phyloP scores from a whole-genome alignment of 345 rosid genomes.

The Moringa oleifera region DNA sequence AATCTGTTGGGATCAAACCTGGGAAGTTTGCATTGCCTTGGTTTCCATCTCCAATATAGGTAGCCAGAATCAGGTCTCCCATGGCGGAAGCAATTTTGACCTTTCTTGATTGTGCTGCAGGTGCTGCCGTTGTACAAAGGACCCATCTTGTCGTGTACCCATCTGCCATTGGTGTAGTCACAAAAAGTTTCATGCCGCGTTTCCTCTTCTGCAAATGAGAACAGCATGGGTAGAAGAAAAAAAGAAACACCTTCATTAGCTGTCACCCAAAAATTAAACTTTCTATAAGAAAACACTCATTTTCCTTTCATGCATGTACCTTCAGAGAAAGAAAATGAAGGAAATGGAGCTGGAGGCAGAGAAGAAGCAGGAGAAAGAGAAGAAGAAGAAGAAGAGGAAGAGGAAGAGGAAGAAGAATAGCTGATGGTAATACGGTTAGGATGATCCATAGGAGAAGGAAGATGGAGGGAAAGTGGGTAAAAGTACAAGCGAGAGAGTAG shows the following conservation, averaged over 20 bases:
- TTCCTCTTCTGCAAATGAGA: conserved; percentile 38
- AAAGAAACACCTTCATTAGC: neutral
- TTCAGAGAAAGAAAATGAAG: conserved; percentile 12
- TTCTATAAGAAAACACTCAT: neutral
- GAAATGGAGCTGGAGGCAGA: too few relatives aligned
- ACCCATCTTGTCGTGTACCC: conserved; percentile 65
- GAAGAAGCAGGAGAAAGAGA: neutral
- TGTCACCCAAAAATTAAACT: neutral
- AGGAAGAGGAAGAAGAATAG: conserved; percentile 18
- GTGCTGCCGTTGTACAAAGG: conserved; percentile 75
- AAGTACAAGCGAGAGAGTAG: conserved; percentile 47
- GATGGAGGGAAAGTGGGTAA: conserved; percentile 29
- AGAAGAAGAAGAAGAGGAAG: conserved; percentile 11
- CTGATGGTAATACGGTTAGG: conserved; percentile 19
- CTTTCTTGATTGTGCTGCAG: conserved; percentile 78
- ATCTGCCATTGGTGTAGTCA: conserved; percentile 65
- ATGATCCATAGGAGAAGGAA: conserved; percentile 15
- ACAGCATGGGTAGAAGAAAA: neutral
- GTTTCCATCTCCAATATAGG: conserved; percentile 93
- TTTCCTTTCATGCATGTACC: conserved; percentile 17
- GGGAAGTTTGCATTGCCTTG: conserved; percentile 63
- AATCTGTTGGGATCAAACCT: conserved; percentile 74
- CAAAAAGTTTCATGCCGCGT: conserved; percentile 35
- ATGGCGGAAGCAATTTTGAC: conserved; percentile 76
- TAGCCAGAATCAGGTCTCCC: conserved; percentile 81